Evolutionary conservation across 164 flowering plant species (phyloP).

Genomic region (Nymphaea colorata): DNA sequence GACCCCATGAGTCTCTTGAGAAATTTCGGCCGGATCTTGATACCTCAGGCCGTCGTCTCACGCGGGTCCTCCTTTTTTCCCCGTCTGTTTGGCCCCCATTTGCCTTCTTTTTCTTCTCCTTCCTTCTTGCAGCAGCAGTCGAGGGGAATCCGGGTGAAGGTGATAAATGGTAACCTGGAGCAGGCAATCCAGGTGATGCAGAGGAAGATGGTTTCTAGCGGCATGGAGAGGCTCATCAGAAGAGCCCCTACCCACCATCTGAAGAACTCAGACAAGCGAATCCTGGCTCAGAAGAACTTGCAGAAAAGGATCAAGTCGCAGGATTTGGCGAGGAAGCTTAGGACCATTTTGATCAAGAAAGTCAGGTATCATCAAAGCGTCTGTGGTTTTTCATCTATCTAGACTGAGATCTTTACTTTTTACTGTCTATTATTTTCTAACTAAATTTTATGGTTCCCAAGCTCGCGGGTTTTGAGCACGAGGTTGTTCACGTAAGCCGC

Average conservation of each 20-base stretch:
- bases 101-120: neutral
- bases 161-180: constrained; percentile 38
- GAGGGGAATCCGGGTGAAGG: constrained; percentile 12
- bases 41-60: neutral
- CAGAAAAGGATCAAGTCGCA: constrained; percentile 36
- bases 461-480: no score
- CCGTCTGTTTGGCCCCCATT: neutral
- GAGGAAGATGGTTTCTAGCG: constrained; percentile 59
- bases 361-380: constrained; percentile 43
- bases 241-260: constrained; percentile 24
- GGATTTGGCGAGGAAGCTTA: constrained; percentile 58
- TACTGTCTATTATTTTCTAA: no score
- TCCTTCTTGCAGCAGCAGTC: constrained; percentile 1
- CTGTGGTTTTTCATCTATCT: neutral
- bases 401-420: no score
- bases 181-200: constrained; percentile 43
- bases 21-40: neutral
- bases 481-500: no score
- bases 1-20: neutral
- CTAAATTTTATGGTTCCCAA: no score
- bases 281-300: constrained; percentile 55
- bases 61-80: neutral
- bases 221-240: constrained; percentile 63
- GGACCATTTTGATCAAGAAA: constrained; percentile 61
- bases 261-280: constrained; percentile 77